Percentiles rank a stretch among this genome's conserved stretches.
These are phyloP conservation scores for Xenoacremonium recifei DNA, from an alignment of 2,329 filamentous ascomycete genomes.

Conservation along the genomic window DNA sequence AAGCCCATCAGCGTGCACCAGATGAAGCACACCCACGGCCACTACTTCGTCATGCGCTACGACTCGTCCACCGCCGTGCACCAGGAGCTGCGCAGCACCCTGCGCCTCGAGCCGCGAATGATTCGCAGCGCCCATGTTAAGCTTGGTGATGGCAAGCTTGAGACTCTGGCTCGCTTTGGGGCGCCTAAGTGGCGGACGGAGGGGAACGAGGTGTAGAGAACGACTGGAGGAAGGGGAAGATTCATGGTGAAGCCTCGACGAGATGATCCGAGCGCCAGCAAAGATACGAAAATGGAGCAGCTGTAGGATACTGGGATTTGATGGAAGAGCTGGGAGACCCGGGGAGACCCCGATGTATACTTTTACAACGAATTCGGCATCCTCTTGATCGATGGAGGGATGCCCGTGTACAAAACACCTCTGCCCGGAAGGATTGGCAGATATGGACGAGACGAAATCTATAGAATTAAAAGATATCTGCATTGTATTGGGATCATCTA, in stretches of 20 bases:
- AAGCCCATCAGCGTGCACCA: slow-evolving; percentile 78
- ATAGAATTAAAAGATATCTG: slow-evolving; percentile 20
- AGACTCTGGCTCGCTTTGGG: slow-evolving; percentile 49
- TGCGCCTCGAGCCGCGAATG: slow-evolving; percentile 86
- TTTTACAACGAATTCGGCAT: too few species aligned
- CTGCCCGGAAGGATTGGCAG: slow-evolving; percentile 16
- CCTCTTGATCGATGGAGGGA: slow-evolving; percentile 8
- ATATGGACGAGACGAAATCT: slow-evolving; percentile 23
- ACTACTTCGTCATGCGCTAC: slow-evolving; percentile 99
- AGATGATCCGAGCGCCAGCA: too few species aligned
- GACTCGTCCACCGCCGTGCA: slow-evolving; percentile 75
- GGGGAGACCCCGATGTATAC: too few species aligned
- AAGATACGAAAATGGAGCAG: not conserved
- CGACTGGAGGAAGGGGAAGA: not conserved
- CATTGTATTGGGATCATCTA: slow-evolving; percentile 6
- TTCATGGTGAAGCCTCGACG: too few species aligned
- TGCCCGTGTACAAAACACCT: slow-evolving; percentile 26
- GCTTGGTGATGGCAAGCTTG: slow-evolving; percentile 65
- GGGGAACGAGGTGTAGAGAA: slow-evolving; percentile 28
- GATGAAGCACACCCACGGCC: slow-evolving; percentile 77
- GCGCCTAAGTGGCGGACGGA: slow-evolving; percentile 47
- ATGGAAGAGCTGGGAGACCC: slow-evolving; percentile 2
- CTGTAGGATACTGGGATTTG: slow-evolving; percentile 19
- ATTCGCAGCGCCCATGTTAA: slow-evolving; percentile 85
- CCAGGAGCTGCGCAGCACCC: slow-evolving; percentile 68